Evolutionary conservation across 257 asterid genomes (phyloP).

Genomic region (Nicotiana otophora): DNA sequence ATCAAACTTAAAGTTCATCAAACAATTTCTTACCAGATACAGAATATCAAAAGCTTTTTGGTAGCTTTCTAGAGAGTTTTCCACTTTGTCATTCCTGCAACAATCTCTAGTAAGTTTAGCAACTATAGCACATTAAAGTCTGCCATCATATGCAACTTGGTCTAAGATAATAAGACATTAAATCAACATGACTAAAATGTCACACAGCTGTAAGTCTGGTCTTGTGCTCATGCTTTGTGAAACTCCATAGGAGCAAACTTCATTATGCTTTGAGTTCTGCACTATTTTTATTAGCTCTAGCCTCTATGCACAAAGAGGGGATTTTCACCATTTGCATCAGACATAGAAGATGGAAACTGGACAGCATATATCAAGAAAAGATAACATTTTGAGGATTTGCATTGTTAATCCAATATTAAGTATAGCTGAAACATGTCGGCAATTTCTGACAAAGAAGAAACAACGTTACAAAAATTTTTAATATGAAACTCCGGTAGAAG

Average conservation of each 20-base stretch:
- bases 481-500: neutral
- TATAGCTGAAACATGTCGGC: neutral
- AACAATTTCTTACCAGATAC: constrained; percentile 49
- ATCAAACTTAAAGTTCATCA: neutral
- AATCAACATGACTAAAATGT: constrained; percentile 2
- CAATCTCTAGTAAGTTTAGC: constrained; percentile 13
- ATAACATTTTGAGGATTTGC: neutral
- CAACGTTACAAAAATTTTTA: neutral
- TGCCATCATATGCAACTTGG: neutral
- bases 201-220: neutral
- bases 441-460: neutral
- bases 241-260: neutral
- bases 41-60: constrained; percentile 69
- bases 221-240: neutral
- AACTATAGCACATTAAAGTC: neutral
- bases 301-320: neutral
- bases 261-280: neutral
- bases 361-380: neutral
- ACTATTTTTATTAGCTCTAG: neutral
- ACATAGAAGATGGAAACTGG: neutral
- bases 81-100: constrained; percentile 75
- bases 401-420: neutral
- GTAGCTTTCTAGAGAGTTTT: constrained; percentile 65
- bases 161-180: neutral
- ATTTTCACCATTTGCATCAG: neutral